Conservation (phyloP, 2,329 filamentous ascomycete genomes). For the Pseudogymnoascus sp. region DNA sequence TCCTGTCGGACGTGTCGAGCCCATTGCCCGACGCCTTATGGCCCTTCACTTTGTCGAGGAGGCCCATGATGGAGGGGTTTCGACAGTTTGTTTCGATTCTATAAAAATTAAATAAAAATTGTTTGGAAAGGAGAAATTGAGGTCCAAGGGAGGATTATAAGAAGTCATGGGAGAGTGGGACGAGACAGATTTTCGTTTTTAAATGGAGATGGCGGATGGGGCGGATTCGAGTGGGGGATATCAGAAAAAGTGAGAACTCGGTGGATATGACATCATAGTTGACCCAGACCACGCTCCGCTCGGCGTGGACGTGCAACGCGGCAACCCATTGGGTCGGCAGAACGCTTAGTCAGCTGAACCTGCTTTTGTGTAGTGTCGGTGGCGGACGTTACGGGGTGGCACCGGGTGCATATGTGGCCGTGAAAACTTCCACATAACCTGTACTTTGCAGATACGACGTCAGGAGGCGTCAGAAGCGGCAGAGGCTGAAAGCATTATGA, state of each 20-base stretch:
- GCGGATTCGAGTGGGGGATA: neutral
- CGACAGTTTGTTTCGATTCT: neutral
- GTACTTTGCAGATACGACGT: neutral
- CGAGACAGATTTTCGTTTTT: constrained; percentile 6
- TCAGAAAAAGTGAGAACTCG: constrained; percentile 3
- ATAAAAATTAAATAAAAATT: neutral
- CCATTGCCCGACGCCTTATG: neutral
- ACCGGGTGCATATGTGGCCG: constrained; percentile 51
- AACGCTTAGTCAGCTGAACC: neutral
- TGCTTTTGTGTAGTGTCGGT: neutral
- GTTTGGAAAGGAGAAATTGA: neutral
- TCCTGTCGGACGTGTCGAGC: neutral
- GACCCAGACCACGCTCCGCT: neutral
- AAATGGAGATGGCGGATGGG: constrained; percentile 4
- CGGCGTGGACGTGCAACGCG: neutral
- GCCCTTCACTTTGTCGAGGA: constrained; percentile 7
- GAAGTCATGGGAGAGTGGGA: neutral
- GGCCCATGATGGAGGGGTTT: neutral
- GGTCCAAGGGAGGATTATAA: neutral
- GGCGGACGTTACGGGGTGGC: constrained; percentile 43
- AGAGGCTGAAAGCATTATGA: neutral
- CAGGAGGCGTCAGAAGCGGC: constrained; percentile 2
- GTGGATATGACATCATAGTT: neutral
- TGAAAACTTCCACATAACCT: constrained; percentile 21
- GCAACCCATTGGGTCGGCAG: neutral